Percentiles rank a stretch among this genome's conserved stretches.
These are phyloP conservation scores for Mycosphaerella sp. DNA, from an alignment of 2,329 filamentous ascomycete species.

Conservation along the genomic window DNA sequence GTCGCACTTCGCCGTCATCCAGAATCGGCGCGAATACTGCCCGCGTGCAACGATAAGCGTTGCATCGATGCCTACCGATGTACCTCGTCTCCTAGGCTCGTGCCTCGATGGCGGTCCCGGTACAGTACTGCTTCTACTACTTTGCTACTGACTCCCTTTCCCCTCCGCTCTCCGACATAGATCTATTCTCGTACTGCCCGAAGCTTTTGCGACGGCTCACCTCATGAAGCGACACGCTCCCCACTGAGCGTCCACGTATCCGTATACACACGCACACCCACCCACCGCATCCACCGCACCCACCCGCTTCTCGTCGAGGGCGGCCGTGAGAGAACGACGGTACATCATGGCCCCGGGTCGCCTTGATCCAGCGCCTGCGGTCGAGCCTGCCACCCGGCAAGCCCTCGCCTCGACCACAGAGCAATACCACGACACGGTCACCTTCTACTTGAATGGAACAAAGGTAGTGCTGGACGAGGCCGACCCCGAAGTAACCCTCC, in stretches of 20 bases:
- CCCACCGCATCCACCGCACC: too few species aligned
- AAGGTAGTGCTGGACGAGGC: slow-evolving; percentile 77
- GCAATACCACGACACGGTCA: slow-evolving; percentile 75
- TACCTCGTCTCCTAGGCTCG: neutral
- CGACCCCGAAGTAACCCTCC: slow-evolving; percentile 83
- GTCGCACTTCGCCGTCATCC: slow-evolving; percentile 8
- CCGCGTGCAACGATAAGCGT: neutral
- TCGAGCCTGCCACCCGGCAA: slow-evolving; percentile 39
- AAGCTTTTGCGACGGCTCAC: too few species aligned
- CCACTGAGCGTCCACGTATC: too few species aligned
- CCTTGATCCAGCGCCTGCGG: slow-evolving; percentile 46
- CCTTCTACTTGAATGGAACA: slow-evolving; percentile 93
- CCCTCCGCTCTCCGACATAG: too few species aligned
- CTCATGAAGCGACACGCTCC: too few species aligned
- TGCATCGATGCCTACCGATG: neutral
- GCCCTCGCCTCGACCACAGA: slow-evolving; percentile 60
- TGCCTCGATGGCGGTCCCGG: neutral
- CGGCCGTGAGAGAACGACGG: neutral
- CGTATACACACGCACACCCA: too few species aligned
- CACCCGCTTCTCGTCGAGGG: too few species aligned
- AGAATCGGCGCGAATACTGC: neutral
- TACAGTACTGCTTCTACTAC: neutral
- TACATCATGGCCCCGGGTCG: slow-evolving; percentile 53
- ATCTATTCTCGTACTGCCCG: too few species aligned
- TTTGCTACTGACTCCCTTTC: neutral